Percentiles rank a stretch among this genome's conserved stretches.
phyloP scores from a whole-genome alignment of 768 basidiomycete genomes.

The Kwoniella heveanensis region DNA sequence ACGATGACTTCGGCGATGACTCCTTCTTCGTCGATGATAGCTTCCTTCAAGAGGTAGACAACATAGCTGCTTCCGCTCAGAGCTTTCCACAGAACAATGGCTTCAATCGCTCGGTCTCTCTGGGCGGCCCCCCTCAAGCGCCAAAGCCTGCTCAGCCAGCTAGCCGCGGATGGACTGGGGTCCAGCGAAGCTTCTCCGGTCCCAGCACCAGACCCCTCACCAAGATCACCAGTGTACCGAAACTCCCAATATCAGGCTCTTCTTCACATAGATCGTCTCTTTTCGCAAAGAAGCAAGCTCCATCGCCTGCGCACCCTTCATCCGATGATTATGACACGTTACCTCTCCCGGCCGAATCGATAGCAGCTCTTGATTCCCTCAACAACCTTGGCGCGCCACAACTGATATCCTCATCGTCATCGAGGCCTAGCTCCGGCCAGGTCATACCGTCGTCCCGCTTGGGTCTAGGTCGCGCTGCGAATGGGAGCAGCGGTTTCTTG shows the following conservation, averaged over 20 bases:
- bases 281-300: not conserved
- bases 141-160: not conserved
- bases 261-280: not conserved
- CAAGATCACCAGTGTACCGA: conserved; percentile 2
- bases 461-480: conserved; percentile 14
- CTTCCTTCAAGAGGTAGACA: conserved; percentile 47
- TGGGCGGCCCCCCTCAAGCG: not conserved
- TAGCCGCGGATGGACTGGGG: conserved; percentile 30
- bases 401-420: not conserved
- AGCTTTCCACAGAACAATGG: not conserved
- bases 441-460: conserved; percentile 28
- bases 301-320: conserved; percentile 14
- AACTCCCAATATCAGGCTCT: not conserved
- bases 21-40: conserved; percentile 45
- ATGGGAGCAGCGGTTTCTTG: conserved; percentile 20
- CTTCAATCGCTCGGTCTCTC: conserved; percentile 14
- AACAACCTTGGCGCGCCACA: not conserved
- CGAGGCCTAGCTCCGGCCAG: not conserved
- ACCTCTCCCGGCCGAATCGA: conserved; percentile 17
- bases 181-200: conserved; percentile 21
- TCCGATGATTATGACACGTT: conserved; percentile 20
- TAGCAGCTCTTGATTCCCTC: conserved; percentile 16
- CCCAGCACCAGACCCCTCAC: conserved; percentile 4
- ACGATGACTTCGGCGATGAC: conserved; percentile 48
- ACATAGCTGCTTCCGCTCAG: conserved; percentile 33